These are phyloP conservation scores for Chaetomium fimeti DNA, from an alignment of 495 filamentous ascomycete species.

Conservation along the genomic window DNA sequence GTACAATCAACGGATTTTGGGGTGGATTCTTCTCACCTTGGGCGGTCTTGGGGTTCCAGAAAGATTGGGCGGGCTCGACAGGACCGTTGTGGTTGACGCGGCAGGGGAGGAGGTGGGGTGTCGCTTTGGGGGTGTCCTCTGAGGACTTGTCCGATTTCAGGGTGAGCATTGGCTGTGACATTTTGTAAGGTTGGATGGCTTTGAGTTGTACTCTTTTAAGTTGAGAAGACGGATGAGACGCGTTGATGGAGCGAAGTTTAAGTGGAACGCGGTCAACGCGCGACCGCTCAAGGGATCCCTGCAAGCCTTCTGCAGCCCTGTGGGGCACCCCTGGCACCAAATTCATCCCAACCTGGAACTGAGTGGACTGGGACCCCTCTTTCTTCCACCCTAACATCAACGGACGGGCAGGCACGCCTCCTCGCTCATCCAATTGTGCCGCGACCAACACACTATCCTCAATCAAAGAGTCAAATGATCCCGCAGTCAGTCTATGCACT, in stretches of 20 bases:
- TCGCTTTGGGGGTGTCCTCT: slow-evolving; percentile 45
- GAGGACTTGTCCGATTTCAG: slow-evolving; percentile 22
- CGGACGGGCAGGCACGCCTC: no score
- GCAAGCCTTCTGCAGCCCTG: neutral
- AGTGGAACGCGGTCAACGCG: slow-evolving; percentile 23
- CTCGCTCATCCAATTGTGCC: no score
- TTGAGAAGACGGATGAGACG: slow-evolving; percentile 1
- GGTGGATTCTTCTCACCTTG: slow-evolving; percentile 26
- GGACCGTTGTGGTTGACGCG: slow-evolving; percentile 76
- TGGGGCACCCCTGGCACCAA: neutral
- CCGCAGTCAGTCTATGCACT: no score
- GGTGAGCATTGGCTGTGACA: slow-evolving; percentile 34
- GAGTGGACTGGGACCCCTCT: neutral
- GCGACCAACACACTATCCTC: no score
- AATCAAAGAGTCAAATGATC: no score
- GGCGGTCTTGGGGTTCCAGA: slow-evolving; percentile 63
- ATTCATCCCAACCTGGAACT: neutral
- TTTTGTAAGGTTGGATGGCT: slow-evolving; percentile 23
- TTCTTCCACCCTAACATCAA: neutral
- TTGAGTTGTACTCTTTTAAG: neutral
- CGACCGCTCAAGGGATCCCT: neutral
- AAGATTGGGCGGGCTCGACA: slow-evolving; percentile 61
- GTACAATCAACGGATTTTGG: neutral
- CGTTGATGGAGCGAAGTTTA: slow-evolving; percentile 13
- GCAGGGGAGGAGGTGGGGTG: slow-evolving; percentile 82